Evolutionary conservation across 352 stramenopile genomes (phyloP).

Genomic region (Pythium periplocum): DNA sequence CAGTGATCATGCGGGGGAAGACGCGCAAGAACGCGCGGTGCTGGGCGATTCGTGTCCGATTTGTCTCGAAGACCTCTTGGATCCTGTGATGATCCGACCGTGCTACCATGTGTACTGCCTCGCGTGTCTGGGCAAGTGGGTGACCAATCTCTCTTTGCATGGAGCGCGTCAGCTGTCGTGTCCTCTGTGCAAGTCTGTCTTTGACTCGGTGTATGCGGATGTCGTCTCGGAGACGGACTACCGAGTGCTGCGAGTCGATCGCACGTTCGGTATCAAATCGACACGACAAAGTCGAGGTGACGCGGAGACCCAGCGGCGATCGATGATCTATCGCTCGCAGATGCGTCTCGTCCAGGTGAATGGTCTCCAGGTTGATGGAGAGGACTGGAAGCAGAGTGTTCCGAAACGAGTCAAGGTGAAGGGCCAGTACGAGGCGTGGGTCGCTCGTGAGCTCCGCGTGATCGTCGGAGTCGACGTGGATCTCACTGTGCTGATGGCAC

Average conservation of each 20-base stretch:
- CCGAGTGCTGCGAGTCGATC: constrained; percentile 45
- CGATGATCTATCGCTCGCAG: constrained; percentile 46
- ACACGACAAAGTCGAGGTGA: neutral
- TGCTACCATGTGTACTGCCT: constrained; percentile 78
- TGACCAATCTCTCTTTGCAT: constrained; percentile 46
- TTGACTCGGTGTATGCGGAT: constrained; percentile 51
- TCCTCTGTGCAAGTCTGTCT: constrained; percentile 63
- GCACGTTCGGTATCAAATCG: constrained; percentile 11
- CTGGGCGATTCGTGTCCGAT: constrained; percentile 68
- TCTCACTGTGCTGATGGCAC: constrained; percentile 53
- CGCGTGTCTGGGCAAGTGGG: constrained; percentile 61
- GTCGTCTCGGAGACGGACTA: constrained; percentile 64
- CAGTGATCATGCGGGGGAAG: neutral
- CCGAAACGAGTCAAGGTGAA: constrained; percentile 36
- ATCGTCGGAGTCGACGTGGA: constrained; percentile 65
- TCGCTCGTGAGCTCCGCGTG: constrained; percentile 56
- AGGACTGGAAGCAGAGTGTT: neutral
- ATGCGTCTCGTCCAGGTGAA: constrained; percentile 55
- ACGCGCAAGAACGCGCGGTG: constrained; percentile 22
- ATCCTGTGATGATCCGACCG: constrained; percentile 47
- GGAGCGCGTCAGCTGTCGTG: constrained; percentile 47
- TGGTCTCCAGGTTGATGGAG: constrained; percentile 17
- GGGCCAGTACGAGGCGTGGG: constrained; percentile 53
- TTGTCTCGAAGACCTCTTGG: constrained; percentile 51
- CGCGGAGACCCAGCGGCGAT: constrained; percentile 27